Evolutionary conservation across 169 alveolate genomes (phyloP), one percentile per base, ranked within the genome.

Genomic region (Plasmodium berghei): DNA sequence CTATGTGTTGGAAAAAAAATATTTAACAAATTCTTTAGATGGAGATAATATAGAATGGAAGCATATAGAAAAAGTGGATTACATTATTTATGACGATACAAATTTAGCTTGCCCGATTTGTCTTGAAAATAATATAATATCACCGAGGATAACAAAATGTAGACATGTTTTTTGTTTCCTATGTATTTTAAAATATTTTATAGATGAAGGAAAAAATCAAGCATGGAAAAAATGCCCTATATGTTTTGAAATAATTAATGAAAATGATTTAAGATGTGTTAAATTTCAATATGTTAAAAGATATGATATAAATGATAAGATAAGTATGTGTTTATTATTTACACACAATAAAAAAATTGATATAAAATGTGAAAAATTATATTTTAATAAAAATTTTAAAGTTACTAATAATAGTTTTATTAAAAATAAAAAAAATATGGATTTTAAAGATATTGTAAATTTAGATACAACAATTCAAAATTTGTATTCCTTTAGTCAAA

Each of bases 151-250:
- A 18, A 77, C 94, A 1, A 74, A 90, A 12, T 91, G 94, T 59
- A 80, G 94, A 56, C 94, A 91, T 62, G 88, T 90, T 16, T 91
- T 86, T 83, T 91, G 94, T 67, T 91, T 87, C 87, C 40, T 91
- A 18, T 91, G 94, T 62, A 91, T 91, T 56, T 66, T 91, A 28
- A 91, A 91, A 87, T 91, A 91, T 72, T 61, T 91, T 26, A 86
- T 87, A 85, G 80, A 77, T 55, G 88, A 91, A 61, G 83, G 69
- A 24, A 73, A 67, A 14, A 5, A 34, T 34, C 34, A 61, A 5
- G 73, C 59, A 46, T 71, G 87, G 94, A 87, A 46, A 71, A 90
- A 71, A 62, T 59, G 83, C 10, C 77, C 72, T 16, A 72, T 73
- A n/a, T 52, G 80, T 28, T 67, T 74, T 26, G 74, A 73, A 66